Evolutionary conservation across 768 basidiomycete genomes (phyloP).

Genomic region (Auriculariales sp.): DNA sequence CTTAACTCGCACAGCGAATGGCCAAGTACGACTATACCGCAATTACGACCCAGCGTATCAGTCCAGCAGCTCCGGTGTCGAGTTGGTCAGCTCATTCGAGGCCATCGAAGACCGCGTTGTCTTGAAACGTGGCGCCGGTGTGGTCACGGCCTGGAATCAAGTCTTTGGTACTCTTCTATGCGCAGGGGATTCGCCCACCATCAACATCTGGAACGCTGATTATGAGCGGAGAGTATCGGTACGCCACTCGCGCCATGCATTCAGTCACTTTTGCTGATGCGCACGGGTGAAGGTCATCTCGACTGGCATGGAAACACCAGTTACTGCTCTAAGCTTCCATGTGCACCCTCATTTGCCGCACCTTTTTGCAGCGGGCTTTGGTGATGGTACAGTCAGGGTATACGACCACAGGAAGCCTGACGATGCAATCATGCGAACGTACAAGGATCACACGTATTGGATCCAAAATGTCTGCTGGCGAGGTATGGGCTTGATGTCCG

Average conservation of each 20-base stretch:
- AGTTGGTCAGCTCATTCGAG: conserved; percentile 90
- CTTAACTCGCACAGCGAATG: conserved; percentile 51
- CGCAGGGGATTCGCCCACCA: conserved; percentile 78
- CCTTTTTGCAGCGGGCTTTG: conserved; percentile 81
- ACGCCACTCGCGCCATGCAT: conserved; percentile 12
- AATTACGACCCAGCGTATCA: conserved; percentile 75
- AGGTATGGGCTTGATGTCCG: conserved; percentile 62
- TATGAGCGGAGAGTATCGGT: conserved; percentile 70
- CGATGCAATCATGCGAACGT: conserved; percentile 67
- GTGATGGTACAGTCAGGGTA: conserved; percentile 76
- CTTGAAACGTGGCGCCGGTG: conserved; percentile 61
- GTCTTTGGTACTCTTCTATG: conserved; percentile 70
- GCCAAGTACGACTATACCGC: conserved; percentile 79
- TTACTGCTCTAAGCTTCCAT: conserved; percentile 76
- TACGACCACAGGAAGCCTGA: conserved; percentile 88
- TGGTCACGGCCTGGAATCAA: conserved; percentile 92
- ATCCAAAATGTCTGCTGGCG: conserved; percentile 85
- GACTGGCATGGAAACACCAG: conserved; percentile 80
- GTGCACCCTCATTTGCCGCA: conserved; percentile 56
- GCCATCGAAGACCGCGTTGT: conserved; percentile 51
- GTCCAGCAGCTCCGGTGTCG: conserved; percentile 49
- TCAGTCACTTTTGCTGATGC: neutral
- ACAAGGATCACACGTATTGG: conserved; percentile 71
- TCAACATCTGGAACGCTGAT: conserved; percentile 91
- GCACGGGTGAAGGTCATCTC: conserved; percentile 54